phyloP scores from a whole-genome alignment of 2,329 filamentous ascomycete genomes.

The Fusarium globosum region DNA sequence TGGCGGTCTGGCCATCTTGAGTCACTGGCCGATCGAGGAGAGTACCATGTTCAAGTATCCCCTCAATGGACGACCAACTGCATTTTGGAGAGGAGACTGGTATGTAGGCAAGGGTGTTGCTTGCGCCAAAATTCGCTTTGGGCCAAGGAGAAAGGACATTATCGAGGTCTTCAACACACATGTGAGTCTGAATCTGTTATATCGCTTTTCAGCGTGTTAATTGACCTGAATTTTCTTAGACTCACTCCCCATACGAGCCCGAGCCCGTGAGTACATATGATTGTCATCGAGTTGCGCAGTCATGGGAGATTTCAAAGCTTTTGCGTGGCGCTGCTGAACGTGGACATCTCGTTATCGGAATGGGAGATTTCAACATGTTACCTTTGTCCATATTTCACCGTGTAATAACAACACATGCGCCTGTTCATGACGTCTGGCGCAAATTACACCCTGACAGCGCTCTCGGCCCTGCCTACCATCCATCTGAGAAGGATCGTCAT shows the following conservation, averaged over 20 bases:
- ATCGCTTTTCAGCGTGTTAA: background rate
- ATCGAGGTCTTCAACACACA: slow-evolving; percentile 95
- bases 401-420: slow-evolving; percentile 81
- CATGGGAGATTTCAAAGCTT: slow-evolving; percentile 93
- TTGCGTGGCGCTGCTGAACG: slow-evolving; percentile 83
- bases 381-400: slow-evolving; percentile 86
- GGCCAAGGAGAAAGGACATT: slow-evolving; percentile 71
- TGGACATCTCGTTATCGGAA: slow-evolving; percentile 83
- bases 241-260: slow-evolving; percentile 86
- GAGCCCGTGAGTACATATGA: slow-evolving; percentile 86
- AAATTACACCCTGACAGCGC: slow-evolving; percentile 86
- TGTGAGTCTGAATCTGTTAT: slow-evolving; percentile 55
- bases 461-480: slow-evolving; percentile 76
- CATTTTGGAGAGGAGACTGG: slow-evolving; percentile 96
- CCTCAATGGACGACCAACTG: slow-evolving; percentile 92
- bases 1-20: slow-evolving; percentile 87
- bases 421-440: slow-evolving; percentile 86
- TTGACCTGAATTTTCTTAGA: slow-evolving; percentile 49
- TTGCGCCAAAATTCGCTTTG: slow-evolving; percentile 80
- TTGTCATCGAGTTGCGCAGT: slow-evolving; percentile 90
- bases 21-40: slow-evolving; percentile 91
- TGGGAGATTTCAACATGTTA: slow-evolving; percentile 98
- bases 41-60: slow-evolving; percentile 87
- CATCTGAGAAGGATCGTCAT: slow-evolving; percentile 72
- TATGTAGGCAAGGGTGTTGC: slow-evolving; percentile 96